phyloP scores from a whole-genome alignment of 2,329 filamentous ascomycete species.

The Alternaria gansuensis region DNA sequence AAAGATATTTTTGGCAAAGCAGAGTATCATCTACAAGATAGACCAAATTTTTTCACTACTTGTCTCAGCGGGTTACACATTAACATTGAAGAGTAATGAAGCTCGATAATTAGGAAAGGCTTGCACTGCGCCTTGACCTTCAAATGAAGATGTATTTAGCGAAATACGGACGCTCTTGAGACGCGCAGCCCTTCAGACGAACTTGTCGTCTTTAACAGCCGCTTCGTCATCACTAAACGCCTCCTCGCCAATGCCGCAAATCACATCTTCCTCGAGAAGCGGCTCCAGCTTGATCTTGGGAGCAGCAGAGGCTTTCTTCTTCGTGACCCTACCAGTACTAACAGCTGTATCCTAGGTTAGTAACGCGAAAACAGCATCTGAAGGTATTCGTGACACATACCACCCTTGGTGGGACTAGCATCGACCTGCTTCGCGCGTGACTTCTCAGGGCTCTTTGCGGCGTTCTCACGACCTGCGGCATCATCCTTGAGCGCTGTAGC shows the following conservation, averaged over 20 bases:
- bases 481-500: conserved; percentile 47
- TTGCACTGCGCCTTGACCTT: not conserved
- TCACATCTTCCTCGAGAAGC: not conserved
- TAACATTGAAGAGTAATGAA: not conserved
- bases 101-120: not conserved
- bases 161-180: no score
- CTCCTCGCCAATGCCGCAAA: not conserved
- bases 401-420: not conserved
- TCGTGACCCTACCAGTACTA: conserved; percentile 27
- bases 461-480: conserved; percentile 11
- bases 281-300: conserved; percentile 25
- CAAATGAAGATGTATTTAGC: not conserved
- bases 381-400: not conserved
- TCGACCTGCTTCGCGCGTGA: conserved; percentile 12
- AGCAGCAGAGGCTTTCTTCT: conserved; percentile 18
- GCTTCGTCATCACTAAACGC: not conserved
- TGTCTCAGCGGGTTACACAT: not conserved
- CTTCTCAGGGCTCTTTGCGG: conserved; percentile 14
- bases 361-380: not conserved
- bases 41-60: not conserved
- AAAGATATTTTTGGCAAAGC: no score
- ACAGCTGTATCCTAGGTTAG: not conserved
- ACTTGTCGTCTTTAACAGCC: not conserved
- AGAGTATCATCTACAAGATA: no score
- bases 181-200: not conserved